phyloP scores from a whole-genome alignment of 148 eudicot genomes.

The Salicornia ramosissima region DNA sequence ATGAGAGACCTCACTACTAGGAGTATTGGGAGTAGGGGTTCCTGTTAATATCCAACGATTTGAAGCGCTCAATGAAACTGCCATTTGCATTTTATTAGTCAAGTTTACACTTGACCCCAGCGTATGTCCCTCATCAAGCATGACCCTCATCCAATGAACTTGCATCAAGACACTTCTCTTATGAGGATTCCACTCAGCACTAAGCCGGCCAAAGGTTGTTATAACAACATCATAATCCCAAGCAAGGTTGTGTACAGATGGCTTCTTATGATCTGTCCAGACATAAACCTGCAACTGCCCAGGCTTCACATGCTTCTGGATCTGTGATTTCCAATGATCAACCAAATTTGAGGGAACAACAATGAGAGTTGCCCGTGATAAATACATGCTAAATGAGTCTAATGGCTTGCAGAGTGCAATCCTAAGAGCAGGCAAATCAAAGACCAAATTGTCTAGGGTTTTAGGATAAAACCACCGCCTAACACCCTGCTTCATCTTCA shows the following conservation, averaged over 20 bases:
- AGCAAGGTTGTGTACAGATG: slow-evolving; percentile 73
- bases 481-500: slow-evolving; percentile 48
- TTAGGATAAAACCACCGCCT: slow-evolving; percentile 77
- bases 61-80: slow-evolving; percentile 67
- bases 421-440: slow-evolving; percentile 82
- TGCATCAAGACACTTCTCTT: slow-evolving; percentile 77
- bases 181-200: slow-evolving; percentile 84
- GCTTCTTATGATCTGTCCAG: slow-evolving; percentile 78
- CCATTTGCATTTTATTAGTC: slow-evolving; percentile 90
- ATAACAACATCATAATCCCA: slow-evolving; percentile 97
- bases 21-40: slow-evolving; percentile 95
- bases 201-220: slow-evolving; percentile 80
- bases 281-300: slow-evolving; percentile 66
- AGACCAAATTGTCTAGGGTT: slow-evolving; percentile 44
- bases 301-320: slow-evolving; percentile 72
- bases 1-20: slow-evolving; percentile 76
- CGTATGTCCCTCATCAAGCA: slow-evolving; percentile 97
- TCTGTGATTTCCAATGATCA: slow-evolving; percentile 91
- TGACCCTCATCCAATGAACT: slow-evolving; percentile 86
- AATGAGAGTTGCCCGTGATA: slow-evolving; percentile 85
- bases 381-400: slow-evolving; percentile 65
- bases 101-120: slow-evolving; percentile 82
- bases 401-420: slow-evolving; percentile 83
- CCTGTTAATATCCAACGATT: slow-evolving; percentile 95
- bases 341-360: slow-evolving; percentile 95